Base-by-base conservation (phyloP, 805 yeast genomes). In the Candida ipomoeae region DNA sequence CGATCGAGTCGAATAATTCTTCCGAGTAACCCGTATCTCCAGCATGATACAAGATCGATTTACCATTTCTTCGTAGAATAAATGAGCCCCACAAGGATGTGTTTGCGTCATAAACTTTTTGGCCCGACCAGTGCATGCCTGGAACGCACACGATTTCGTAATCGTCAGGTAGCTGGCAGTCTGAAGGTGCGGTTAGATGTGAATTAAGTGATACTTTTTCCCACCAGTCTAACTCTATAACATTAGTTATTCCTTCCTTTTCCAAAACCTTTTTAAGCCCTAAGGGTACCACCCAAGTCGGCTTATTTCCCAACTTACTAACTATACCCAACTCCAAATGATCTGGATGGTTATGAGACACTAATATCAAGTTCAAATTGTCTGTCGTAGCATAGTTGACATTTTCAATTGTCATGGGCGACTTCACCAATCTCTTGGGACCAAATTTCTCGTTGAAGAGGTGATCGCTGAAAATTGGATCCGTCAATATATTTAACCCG, bases 61-160 rank as follows among this genome's bases (percentile, higher is more conserved):
- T 74, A 0, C 83, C 84, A 55, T 87, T 79, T 51, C 82, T 79
- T 46, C 82, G 71, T 8, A 92, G 64, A 56, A 92, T 61, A 61
- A 85, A 92, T 0, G 97, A 89, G 59, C 96, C 88, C 98, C 98
- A 92, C 47, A 92, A 70, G 0, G 95, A 80, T 21, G 72, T 70
- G 66, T 92, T 92, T 1, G 95, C 79, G 64, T 92, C 98, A 17
- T 83, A 62, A n/a, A 91, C 66, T 33, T 79, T 78, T 35, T 97
- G 70, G 0, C 98, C 98, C 1, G 96, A 87, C 98, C 98, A 92
- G 67, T 92, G 98, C 95, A 86, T 85, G 0, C 97, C 89, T 0
- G 98, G 98, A 0, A 94, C 79, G 65, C 97, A 88, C 1, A 88
- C 91, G 15, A 92, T 73, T 57, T 88, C 90, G 71, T 85, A 90